These are phyloP conservation scores for Chaetomium sp. DNA, from an alignment of 2,329 filamentous ascomycete genomes.

Conservation along the genomic window DNA sequence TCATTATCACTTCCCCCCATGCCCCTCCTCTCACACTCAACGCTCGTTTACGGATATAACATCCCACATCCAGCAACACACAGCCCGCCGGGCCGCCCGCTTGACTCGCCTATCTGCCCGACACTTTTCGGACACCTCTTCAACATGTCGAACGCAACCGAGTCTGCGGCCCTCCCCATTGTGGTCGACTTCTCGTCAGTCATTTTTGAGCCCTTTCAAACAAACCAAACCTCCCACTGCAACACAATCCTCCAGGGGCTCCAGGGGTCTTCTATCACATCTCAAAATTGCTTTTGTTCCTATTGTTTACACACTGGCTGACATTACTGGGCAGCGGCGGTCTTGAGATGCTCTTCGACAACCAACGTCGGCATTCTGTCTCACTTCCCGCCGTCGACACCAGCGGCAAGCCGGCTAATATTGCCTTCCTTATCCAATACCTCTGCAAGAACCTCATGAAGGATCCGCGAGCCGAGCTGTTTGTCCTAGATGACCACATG, in stretches of 20 bases:
- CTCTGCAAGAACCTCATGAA: slow-evolving; percentile 83
- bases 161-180: slow-evolving; percentile 52
- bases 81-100: neutral
- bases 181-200: slow-evolving; percentile 70
- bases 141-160: slow-evolving; percentile 24
- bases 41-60: neutral
- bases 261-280: neutral
- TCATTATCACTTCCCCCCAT: neutral
- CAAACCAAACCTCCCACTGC: neutral
- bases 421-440: slow-evolving; percentile 75
- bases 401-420: slow-evolving; percentile 63
- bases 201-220: neutral
- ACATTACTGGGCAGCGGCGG: slow-evolving; percentile 65
- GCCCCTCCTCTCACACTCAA: neutral
- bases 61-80: neutral
- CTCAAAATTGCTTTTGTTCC: neutral
- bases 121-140: slow-evolving; percentile 9
- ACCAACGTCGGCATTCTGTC: slow-evolving; percentile 73
- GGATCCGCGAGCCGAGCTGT: slow-evolving; percentile 82
- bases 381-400: slow-evolving; percentile 65
- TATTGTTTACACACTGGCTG: neutral
- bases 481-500: slow-evolving; percentile 86
- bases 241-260: neutral
- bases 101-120: neutral
- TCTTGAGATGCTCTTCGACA: slow-evolving; percentile 89